Evolutionary conservation across 83 land plant species (phyloP).

Genomic region (Larix sibirica): DNA sequence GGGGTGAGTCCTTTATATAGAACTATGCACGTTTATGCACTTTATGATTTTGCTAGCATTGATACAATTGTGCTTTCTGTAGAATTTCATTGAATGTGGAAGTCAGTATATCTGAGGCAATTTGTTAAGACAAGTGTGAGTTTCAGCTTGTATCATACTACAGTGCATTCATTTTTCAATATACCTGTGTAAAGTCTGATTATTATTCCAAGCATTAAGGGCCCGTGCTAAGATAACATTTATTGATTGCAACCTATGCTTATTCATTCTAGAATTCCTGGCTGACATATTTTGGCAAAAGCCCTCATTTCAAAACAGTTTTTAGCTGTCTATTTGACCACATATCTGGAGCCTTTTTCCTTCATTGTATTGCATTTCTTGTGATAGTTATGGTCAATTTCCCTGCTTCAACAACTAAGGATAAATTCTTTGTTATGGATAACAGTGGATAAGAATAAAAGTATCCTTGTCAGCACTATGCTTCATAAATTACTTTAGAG

Average conservation of each 20-base stretch:
- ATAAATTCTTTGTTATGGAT: neutral
- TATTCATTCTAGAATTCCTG: neutral
- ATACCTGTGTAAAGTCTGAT: neutral
- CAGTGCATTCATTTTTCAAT: neutral
- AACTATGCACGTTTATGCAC: neutral
- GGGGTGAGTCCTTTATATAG: conserved; percentile 39
- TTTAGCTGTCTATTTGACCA: neutral
- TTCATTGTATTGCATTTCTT: neutral
- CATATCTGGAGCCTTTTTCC: neutral
- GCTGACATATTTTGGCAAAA: too few species aligned
- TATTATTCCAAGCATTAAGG: neutral
- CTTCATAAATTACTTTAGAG: too few species aligned
- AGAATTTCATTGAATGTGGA: neutral
- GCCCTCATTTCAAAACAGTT: neutral
- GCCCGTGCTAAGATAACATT: too few species aligned
- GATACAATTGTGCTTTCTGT: neutral
- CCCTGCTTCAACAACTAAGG: too few species aligned
- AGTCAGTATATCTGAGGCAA: neutral
- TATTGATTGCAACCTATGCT: neutral
- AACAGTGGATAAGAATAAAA: neutral
- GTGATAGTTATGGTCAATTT: neutral
- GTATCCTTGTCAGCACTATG: neutral
- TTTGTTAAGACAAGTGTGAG: neutral
- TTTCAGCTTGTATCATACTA: neutral
- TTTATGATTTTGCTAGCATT: neutral